A percentile compares a stretch with the other conserved stretches of the same genome.
phyloP scores from a whole-genome alignment of 768 basidiomycete species.

The Tricholoma furcatifolium region DNA sequence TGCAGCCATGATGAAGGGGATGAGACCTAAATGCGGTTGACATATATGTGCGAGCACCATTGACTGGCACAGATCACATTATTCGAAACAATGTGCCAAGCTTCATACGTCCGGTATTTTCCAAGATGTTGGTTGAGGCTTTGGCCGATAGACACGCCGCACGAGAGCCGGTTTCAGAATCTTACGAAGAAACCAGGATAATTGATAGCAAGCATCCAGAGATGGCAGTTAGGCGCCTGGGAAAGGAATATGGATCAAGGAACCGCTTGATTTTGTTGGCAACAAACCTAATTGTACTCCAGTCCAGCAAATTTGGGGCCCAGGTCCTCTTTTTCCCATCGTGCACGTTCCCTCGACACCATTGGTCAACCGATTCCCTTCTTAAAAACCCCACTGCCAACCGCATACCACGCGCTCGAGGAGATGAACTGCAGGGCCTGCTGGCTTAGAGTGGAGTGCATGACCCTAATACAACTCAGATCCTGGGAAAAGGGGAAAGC shows the following conservation, averaged over 20 bases:
- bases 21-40: too few relatives aligned
- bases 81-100: too few relatives aligned
- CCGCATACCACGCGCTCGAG: constrained; percentile 34
- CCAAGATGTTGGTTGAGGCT: too few relatives aligned
- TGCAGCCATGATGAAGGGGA: too few relatives aligned
- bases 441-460: constrained; percentile 46
- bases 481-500: constrained; percentile 30
- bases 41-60: not conserved
- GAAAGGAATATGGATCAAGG: not conserved
- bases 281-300: not conserved
- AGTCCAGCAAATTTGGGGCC: not conserved
- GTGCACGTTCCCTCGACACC: constrained; percentile 12
- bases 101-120: too few relatives aligned
- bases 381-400: constrained; percentile 26
- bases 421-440: constrained; percentile 38
- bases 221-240: too few relatives aligned
- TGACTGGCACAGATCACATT: not conserved
- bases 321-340: not conserved
- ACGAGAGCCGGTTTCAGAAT: too few relatives aligned
- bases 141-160: too few relatives aligned
- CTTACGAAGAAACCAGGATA: not conserved
- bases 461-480: constrained; percentile 73
- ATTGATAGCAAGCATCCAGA: too few relatives aligned
- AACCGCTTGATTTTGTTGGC: not conserved
- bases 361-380: constrained; percentile 28